Base-by-base conservation (phyloP, 768 basidiomycete genomes). In the Phylloporus arenicola region DNA sequence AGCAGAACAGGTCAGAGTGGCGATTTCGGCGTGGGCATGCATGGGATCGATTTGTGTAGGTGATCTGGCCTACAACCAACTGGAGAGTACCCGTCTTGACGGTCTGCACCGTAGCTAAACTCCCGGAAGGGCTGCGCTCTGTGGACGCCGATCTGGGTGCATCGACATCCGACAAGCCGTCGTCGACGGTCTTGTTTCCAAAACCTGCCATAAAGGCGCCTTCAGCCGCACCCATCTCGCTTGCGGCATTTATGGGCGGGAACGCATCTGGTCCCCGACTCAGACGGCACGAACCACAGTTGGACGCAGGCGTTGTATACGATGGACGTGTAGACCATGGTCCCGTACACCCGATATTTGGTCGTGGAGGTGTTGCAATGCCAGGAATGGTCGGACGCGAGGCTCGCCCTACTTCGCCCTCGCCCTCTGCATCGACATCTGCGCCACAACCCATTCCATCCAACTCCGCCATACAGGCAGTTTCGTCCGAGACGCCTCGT, bases 241-340 rank as follows among this genome's bases (percentile, higher is more conserved):
- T 91, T 24, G 88, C 89, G 0, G 78, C 84, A 2, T 88, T 91
- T 64, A 91, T 91, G 57, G 89, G 89, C 33, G 88, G 89, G 7
- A 79, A 75, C 24, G 88, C 83, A 13, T 77, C 80, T 38, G 89
- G 87, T 20, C 88, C 88, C 4, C 75, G 84, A 33, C 74, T 92
- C 38, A 89, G 78, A 55, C 79, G 75, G 50, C 87, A 82, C 58
- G 81, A 82, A 16, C 82, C 88, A 4, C 89, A 91, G 62, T 73
- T 73, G 57, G 81, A 91, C 68, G 75, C 75, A 10, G 72, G 80
- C 59, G 79, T 83, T 58, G 82, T 80, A 1, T 86, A 86, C 56
- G 81, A 83, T 48, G 83, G 85, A 60, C 80, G 79, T 12, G 72
- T 67, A 13, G 70, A 68, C n/a, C 64, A 69, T 47, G 72, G 73